Base-by-base conservation (phyloP, 129 eudicot genomes). In the Arctium lappa region DNA sequence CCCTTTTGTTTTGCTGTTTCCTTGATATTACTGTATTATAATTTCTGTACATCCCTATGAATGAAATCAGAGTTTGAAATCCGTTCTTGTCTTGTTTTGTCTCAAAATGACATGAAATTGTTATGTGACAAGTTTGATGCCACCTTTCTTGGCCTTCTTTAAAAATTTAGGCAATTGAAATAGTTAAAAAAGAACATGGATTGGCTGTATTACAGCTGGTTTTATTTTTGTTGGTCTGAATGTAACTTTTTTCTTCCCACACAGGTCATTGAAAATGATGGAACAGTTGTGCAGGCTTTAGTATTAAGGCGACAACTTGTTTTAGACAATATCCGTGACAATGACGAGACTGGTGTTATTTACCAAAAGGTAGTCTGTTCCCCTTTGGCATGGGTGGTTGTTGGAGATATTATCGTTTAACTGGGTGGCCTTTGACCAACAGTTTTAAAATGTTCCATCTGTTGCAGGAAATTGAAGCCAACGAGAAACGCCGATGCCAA, bases 251-350 rank as follows among this genome's bases (percentile, higher is more conserved):
- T 12, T 42, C 72, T 75, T 86, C 8, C 40, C n/a, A 50, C 60
- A 73, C 91, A 94, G 98, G 90, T 69, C 36, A 83, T 84, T 77
- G 92, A 90, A 84, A 86, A 84, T 53, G 98, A 91, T 66, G 97
- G 94, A 82, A 82, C 93, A 79, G 92, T 87, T 69, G 89, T 94
- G 84, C 92, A 87, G 85, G 93, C 94, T 50, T 87, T 94, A 86
- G 86, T 86, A 85, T 87, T 89, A 84, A 89, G 98, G 86, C 88
- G 94, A 34, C 97, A 91, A 86, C 94, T 94, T 48, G 85, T 94
- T 83, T 94, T 94, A 30, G 98, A 94, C 76, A 94, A 94, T 80
- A 91, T 94, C 11, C 96, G 98, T 82, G 97, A 94, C 86, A 94
- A 94, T 75, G 96, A 94, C 42, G 97, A 92, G 84, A 91, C 92